These are phyloP conservation scores for Eucalyptus cloeziana DNA, from an alignment of 345 rosid species.

Conservation along the genomic window DNA sequence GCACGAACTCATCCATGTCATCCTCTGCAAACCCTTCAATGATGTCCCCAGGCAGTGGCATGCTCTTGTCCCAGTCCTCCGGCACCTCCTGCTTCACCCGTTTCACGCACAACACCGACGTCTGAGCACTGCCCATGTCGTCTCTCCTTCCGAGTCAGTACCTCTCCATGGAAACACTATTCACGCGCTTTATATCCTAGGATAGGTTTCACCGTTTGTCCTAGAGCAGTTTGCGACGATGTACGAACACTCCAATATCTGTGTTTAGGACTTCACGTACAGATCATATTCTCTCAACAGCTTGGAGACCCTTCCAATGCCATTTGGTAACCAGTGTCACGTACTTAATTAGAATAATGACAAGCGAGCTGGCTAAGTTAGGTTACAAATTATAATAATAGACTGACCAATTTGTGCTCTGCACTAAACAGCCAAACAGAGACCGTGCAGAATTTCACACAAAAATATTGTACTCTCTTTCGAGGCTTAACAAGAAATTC, in stretches of 20 bases:
- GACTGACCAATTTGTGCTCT: no score
- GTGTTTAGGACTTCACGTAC: neutral
- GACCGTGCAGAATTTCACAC: no score
- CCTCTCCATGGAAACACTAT: neutral
- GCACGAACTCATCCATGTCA: constrained; percentile 1
- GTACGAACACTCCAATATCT: neutral
- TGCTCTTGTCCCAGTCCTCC: constrained; percentile 33
- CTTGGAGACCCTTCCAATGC: neutral
- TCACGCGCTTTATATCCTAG: neutral
- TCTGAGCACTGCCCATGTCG: constrained; percentile 4
- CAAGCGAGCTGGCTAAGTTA: neutral
- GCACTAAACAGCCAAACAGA: no score
- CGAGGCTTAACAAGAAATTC: neutral
- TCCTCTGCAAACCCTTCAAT: constrained; percentile 26
- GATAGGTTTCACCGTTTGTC: neutral
- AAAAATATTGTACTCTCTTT: neutral
- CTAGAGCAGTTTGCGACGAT: neutral
- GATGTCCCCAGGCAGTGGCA: constrained; percentile 51
- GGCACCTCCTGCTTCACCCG: constrained; percentile 28
- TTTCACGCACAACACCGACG: constrained; percentile 23
- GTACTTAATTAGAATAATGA: neutral
- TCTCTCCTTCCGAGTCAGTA: neutral
- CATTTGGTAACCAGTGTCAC: neutral
- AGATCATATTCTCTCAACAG: neutral
- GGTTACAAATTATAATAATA: no score